Evolutionary conservation across 148 eudicot genomes (phyloP).

Genomic region (Limonium bicolor): DNA sequence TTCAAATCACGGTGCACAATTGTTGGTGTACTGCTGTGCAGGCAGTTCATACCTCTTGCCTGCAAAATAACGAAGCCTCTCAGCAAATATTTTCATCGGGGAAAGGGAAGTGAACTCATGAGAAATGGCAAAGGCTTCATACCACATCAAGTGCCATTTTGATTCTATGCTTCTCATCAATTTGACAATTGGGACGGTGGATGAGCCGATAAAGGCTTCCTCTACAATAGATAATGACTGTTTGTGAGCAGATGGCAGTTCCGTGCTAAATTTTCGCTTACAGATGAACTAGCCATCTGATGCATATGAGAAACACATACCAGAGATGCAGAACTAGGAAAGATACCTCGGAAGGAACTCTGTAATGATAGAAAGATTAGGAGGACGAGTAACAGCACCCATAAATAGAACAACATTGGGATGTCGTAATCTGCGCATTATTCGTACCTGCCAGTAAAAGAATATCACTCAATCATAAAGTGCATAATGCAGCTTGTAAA

Average conservation of each 20-base stretch:
- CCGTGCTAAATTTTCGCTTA: too few species aligned
- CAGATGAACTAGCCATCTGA: too few species aligned
- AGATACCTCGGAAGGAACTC: conserved; percentile 91
- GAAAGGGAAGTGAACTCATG: conserved; percentile 2
- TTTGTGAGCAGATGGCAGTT: too few species aligned
- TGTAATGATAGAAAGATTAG: conserved; percentile 82
- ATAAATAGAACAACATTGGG: conserved; percentile 91
- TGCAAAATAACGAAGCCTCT: conserved; percentile 17
- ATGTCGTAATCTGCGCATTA: conserved; percentile 96
- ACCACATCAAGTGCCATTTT: conserved; percentile 99
- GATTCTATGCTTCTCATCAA: conserved; percentile 87
- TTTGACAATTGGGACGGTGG: conserved; percentile 91
- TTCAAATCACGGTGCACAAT: conserved; percentile 99
- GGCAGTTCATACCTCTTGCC: conserved; percentile 99
- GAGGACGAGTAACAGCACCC: conserved; percentile 99
- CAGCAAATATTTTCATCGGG: not conserved
- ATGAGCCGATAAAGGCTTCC: conserved; percentile 97
- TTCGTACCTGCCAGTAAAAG: conserved; percentile 51
- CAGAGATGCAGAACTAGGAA: too few species aligned
- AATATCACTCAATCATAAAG: too few species aligned
- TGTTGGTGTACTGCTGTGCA: conserved; percentile 89
- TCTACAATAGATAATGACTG: conserved; percentile 27
- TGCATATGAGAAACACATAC: too few species aligned
- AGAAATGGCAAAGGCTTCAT: conserved; percentile 7
- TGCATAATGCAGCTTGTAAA: not conserved